These are phyloP conservation scores for Bipolaris zeicola DNA, from an alignment of 2,329 filamentous ascomycete genomes.

Conservation along the genomic window DNA sequence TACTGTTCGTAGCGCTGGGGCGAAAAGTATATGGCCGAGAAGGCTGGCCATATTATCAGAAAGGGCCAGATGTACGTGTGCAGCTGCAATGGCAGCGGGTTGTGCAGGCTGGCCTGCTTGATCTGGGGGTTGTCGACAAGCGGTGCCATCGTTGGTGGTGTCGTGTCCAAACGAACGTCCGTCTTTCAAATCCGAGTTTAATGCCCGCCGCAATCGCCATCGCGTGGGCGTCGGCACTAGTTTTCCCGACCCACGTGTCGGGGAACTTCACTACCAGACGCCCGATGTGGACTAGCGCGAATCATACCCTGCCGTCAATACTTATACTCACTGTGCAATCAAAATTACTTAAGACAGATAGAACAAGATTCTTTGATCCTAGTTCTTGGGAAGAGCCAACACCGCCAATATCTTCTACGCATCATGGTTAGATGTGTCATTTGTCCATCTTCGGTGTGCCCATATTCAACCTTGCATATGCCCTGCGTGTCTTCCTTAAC, in stretches of 20 bases:
- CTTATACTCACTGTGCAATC: background rate
- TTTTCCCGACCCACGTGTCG: slow-evolving; percentile 13
- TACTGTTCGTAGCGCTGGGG: slow-evolving; percentile 85
- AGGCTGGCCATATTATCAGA: slow-evolving; percentile 86
- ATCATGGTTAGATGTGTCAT: background rate
- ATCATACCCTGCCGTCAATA: background rate
- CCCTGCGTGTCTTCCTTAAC: background rate
- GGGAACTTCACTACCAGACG: slow-evolving; percentile 14
- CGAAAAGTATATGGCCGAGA: slow-evolving; percentile 85
- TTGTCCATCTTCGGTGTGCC: background rate
- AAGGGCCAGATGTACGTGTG: slow-evolving; percentile 96
- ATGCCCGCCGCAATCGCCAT: slow-evolving; percentile 21
- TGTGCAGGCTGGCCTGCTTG: slow-evolving; percentile 82
- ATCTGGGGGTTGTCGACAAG: slow-evolving; percentile 94
- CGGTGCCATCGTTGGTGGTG: slow-evolving; percentile 51
- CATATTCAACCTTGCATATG: background rate
- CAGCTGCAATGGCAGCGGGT: slow-evolving; percentile 78
- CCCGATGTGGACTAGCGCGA: slow-evolving; percentile 6
- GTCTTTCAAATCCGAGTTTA: slow-evolving; percentile 12
- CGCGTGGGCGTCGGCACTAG: slow-evolving; percentile 14
- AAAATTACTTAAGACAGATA: background rate
- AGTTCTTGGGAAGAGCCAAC: too few species aligned
- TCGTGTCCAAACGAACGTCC: slow-evolving; percentile 24
- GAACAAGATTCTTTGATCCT: background rate
- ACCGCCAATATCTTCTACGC: too few species aligned